These are phyloP conservation scores for Boletus sp. DNA, from an alignment of 768 basidiomycete species.

Conservation along the genomic window DNA sequence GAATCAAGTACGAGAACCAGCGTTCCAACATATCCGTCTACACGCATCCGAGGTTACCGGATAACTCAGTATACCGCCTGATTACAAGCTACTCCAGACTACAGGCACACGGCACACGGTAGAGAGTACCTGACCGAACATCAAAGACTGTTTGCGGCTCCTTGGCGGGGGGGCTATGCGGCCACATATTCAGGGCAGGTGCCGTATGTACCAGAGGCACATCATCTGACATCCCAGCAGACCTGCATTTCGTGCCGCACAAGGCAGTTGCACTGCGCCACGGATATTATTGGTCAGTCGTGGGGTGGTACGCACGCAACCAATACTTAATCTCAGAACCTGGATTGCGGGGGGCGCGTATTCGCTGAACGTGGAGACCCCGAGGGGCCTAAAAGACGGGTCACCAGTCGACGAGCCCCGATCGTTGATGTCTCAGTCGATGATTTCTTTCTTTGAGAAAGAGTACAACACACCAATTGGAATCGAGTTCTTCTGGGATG, in stretches of 20 bases:
- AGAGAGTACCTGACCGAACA: too few species aligned
- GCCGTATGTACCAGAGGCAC: background rate
- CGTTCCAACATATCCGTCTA: background rate
- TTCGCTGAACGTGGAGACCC: background rate
- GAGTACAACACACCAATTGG: background rate
- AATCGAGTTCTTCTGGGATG: background rate
- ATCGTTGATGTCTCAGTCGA: background rate
- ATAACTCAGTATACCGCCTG: background rate
- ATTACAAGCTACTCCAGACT: too few species aligned
- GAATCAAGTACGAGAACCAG: background rate
- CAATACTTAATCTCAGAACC: background rate
- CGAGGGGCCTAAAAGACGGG: background rate
- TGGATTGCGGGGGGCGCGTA: background rate
- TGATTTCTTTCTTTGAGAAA: background rate
- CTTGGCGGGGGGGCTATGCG: background rate
- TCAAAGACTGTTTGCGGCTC: background rate
- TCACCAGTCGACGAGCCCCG: background rate
- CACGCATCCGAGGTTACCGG: background rate
- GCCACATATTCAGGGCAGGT: background rate
- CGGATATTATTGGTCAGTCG: background rate
- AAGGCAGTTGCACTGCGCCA: background rate
- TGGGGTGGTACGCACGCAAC: background rate
- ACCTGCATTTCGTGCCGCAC: background rate
- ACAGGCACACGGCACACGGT: background rate
- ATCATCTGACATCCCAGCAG: background rate